These are phyloP conservation scores for Clathrus columnatus DNA, from an alignment of 768 basidiomycete genomes.

Conservation along the genomic window DNA sequence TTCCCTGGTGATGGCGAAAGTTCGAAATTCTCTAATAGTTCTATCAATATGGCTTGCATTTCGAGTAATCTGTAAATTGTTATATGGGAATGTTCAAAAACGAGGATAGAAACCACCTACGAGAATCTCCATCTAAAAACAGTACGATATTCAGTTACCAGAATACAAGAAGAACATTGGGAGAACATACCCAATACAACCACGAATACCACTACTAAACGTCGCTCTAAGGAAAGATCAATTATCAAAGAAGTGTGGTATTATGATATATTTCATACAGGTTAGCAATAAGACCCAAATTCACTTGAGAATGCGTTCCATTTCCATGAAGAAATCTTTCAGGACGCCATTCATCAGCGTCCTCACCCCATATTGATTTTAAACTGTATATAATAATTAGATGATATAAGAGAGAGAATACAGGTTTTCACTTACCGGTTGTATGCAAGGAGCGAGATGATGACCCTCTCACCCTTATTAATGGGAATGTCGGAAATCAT, in stretches of 20 bases:
- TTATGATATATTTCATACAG: not conserved
- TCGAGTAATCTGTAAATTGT: constrained; percentile 22
- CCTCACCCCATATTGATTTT: constrained; percentile 26
- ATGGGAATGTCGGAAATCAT: constrained; percentile 17
- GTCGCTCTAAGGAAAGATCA: not conserved
- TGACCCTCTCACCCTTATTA: constrained; percentile 20
- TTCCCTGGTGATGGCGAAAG: constrained; percentile 24
- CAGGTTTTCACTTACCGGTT: too few species aligned
- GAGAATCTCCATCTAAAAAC: constrained; percentile 5
- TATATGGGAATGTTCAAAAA: not conserved
- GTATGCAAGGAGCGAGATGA: constrained; percentile 18
- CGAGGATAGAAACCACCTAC: not conserved
- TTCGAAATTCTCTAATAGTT: constrained; percentile 29
- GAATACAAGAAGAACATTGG: not conserved
- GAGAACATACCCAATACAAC: constrained; percentile 3
- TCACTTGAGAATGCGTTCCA: not conserved
- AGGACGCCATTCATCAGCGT: constrained; percentile 29
- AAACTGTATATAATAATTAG: too few species aligned
- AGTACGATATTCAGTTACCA: not conserved
- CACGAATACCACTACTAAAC: not conserved
- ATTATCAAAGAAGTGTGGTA: not conserved
- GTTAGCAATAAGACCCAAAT: not conserved
- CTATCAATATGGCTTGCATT: constrained; percentile 27
- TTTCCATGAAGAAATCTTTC: constrained; percentile 29
- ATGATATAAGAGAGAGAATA: too few species aligned